Evolutionary conservation across 1,139 yeast species (phyloP), one percentile per base, ranked within the genome.

Genomic region (Entelexis paramagnoliae): DNA sequence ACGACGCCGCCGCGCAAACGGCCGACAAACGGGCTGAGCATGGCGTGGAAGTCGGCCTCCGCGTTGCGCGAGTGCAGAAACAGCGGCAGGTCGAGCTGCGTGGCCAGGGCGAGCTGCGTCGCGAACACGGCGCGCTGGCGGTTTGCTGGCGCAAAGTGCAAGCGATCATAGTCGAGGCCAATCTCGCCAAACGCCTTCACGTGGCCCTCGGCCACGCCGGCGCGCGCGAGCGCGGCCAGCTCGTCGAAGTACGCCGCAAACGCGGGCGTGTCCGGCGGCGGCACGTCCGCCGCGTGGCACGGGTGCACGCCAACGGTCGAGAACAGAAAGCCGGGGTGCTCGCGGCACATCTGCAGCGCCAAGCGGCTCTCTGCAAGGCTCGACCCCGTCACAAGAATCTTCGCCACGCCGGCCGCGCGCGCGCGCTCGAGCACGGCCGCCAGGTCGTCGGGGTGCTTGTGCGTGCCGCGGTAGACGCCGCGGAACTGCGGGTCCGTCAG

Each of bases 291-390:
- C 0, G 87, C 94, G 19, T 82, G 72, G 66, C 97, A 89, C 0
- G 98, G 98, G 68, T 91, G 98, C 1, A 89, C 94, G 11, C 98
- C 98, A 1, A 81, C 91, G 0, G 98, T 91, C 16, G 85, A 78
- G 57, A 70, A 45, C 65, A 69, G 58, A 63, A 68, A 51, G 59
- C 59, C 51, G 57, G 72, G 58, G 48, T 63, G 59, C 35, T 52
- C 54, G 35, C 65, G 59, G 19, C 77, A 74, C 34, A 81, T 58
- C 17, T 70, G 70, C 5, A 79, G 60, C 0, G 81, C 77, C 24
- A 67, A 63, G 32, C 60, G 57, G 20, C 91, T 78, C 62, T 89
- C 96, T 9, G 66, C 61, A 11, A 88, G 70, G 2, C 83, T 78
- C 0, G 95, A 81, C 0, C 96, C 96, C 0, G 98, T 91, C 17